These are phyloP conservation scores for Sambucus nigra DNA, from an alignment of 129 eudicot genomes.

Conservation along the genomic window DNA sequence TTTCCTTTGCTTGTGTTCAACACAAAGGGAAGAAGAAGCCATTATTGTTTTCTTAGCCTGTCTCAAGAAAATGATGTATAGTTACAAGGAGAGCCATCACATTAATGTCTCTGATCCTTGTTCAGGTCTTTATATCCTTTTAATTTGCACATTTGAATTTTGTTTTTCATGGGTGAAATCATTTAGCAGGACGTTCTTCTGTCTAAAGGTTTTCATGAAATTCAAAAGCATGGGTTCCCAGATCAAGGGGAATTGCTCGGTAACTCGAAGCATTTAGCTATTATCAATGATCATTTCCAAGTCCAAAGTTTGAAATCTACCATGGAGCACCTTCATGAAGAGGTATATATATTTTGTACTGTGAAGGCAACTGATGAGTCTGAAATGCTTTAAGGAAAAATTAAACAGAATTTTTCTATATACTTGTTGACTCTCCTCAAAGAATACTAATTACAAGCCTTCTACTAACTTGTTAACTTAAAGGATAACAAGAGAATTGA, in stretches of 20 bases:
- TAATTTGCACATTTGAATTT: too few species aligned
- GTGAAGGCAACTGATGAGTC: slow-evolving; percentile 1
- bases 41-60: too few species aligned
- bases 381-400: not conserved
- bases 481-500: too few species aligned
- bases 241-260: slow-evolving; percentile 14
- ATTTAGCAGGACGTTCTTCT: slow-evolving; percentile 21
- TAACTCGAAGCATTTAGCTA: slow-evolving; percentile 30
- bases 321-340: slow-evolving; percentile 77
- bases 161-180: not conserved
- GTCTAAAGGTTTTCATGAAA: slow-evolving; percentile 13
- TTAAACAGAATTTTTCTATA: too few species aligned
- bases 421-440: too few species aligned
- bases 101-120: too few species aligned
- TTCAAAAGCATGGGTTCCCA: slow-evolving; percentile 9
- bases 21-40: too few species aligned
- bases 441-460: too few species aligned
- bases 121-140: not conserved
- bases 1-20: too few species aligned
- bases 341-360: slow-evolving; percentile 44
- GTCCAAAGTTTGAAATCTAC: slow-evolving; percentile 51
- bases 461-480: too few species aligned
- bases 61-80: too few species aligned
- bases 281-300: slow-evolving; percentile 30
- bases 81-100: too few species aligned